A percentile compares a stretch with the other conserved stretches of the same genome.
Evolutionary conservation across 2,329 filamentous ascomycete genomes (phyloP).

Genomic region (Ceratocystis lukuohia): DNA sequence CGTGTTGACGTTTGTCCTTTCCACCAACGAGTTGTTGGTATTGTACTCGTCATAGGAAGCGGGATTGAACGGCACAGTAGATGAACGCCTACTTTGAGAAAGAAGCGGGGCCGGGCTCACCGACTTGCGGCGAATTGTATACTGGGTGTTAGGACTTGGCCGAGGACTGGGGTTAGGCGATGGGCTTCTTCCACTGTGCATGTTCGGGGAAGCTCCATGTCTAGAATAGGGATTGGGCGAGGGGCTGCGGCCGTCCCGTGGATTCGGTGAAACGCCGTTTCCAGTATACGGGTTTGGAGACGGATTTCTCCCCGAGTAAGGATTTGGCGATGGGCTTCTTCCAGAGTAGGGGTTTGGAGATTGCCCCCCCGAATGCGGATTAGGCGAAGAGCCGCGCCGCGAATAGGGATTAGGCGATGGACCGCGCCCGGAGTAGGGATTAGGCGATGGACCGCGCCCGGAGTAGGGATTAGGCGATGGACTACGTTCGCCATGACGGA

Average conservation of each 20-base stretch:
- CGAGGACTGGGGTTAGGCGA: constrained; percentile 30
- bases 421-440: background rate
- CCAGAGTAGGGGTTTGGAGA: constrained; percentile 7
- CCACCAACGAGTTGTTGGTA: constrained; percentile 35
- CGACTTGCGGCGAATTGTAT: constrained; percentile 55
- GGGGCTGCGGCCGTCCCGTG: constrained; percentile 25
- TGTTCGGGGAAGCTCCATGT: constrained; percentile 3
- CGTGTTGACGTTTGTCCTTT: constrained; percentile 23
- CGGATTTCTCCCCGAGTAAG: constrained; percentile 2
- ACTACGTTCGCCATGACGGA: constrained; percentile 13
- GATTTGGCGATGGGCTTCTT: constrained; percentile 4
- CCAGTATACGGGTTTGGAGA: constrained; percentile 25
- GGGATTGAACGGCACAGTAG: constrained; percentile 56
- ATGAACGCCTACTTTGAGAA: constrained; percentile 37
- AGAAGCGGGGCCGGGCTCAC: constrained; percentile 54
- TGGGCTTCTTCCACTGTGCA: constrained; percentile 21
- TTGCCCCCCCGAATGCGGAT: background rate
- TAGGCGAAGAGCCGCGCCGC: background rate
- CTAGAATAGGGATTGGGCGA: constrained; percentile 16
- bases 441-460: background rate
- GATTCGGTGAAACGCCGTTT: constrained; percentile 7
- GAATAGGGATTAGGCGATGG: background rate
- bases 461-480: constrained; percentile 1
- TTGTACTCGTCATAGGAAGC: constrained; percentile 66
- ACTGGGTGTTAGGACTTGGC: constrained; percentile 32